Base-by-base conservation (phyloP, 352 stramenopile species). In the Albugo candida region DNA sequence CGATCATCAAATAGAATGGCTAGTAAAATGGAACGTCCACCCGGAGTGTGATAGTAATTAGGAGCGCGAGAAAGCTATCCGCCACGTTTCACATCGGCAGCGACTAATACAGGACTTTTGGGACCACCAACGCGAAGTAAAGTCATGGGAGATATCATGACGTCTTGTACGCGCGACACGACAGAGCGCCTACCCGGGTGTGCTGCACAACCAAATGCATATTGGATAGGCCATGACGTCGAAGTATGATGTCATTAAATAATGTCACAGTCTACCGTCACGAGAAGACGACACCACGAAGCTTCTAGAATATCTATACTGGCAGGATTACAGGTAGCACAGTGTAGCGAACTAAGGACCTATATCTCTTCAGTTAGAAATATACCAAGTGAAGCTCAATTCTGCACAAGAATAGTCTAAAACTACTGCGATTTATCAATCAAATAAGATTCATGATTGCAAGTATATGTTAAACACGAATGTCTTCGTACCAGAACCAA, bases 331-430 rank as follows among this genome's bases (percentile, higher is more conserved):
- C n/a, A n/a, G n/a, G n/a, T n/a, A n/a, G n/a, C n/a, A n/a, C n/a
- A n/a, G n/a, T n/a, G n/a, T n/a, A n/a, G n/a, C n/a, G n/a, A n/a
- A n/a, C n/a, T n/a, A n/a, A n/a, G n/a, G n/a, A n/a, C n/a, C n/a
- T n/a, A n/a, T n/a, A n/a, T n/a, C n/a, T n/a, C n/a, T n/a, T n/a
- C n/a, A n/a, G n/a, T n/a, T n/a, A n/a, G n/a, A n/a, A n/a, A n/a
- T n/a, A n/a, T n/a, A 31, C n/a, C n/a, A n/a, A n/a, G n/a, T n/a
- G n/a, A n/a, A n/a, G n/a, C n/a, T n/a, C n/a, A n/a, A n/a, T n/a
- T n/a, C n/a, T n/a, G n/a, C n/a, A n/a, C n/a, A n/a, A 85, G 35
- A 83, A 85, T 44, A 78, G 65, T 1, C 54, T 89, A 13, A 83
- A 87, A 43, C 47, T 78, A 11, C 48, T 89, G 27, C 74, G 77